Evolutionary conservation across 2,329 filamentous ascomycete species (phyloP), one percentile per base, ranked within the genome.

Genomic region (Xylaria sp.): DNA sequence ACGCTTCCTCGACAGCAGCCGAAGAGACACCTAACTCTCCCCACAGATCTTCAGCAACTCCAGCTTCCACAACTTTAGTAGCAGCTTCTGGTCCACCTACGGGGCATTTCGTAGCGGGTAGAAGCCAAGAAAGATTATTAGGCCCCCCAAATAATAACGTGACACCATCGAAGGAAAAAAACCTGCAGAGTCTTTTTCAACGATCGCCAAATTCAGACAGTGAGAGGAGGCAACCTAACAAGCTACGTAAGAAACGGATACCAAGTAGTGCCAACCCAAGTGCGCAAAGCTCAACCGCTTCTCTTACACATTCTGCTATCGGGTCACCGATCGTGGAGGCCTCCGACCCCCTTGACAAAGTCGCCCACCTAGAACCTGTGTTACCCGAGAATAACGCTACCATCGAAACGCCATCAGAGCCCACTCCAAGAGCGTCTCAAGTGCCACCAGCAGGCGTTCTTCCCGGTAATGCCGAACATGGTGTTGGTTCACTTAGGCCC

Each of bases 271-370:
- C 92, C 26, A 94, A 93, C 74, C 91, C 90, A 23, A 97, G 95
- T 77, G 94, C 95, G 0, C 94, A 97, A 72, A 97, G 94, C 77
- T 98, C 96, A 17, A 92, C 88, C 6, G 88, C 92, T 17, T 97
- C 94, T 7, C 83, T 97, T 17, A 79, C 82, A 6, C 80, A 84
- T 46, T 84, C 83, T 13, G 79, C 81, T 51, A 77, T 81, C 10
- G 79, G 80, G 1, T 87, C 86, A 6, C 86, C 87, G 2, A 79
- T 76, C 40, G 69, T 77, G 26, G 87, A 88, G 71, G 68, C 77
- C 4, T 63, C 79, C 1, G 85, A 87, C 67, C 84, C 85, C 0
- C 74, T 86, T 68, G 86, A 88, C 26, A 74, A 68, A 28, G 71
- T 67, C 28, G 15, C 63, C 13, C 31, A 60, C 59, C 59, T 73